Conservation (phyloP, 1,284 basidiomycete genomes). For the Stygiomarasmius scandens region DNA sequence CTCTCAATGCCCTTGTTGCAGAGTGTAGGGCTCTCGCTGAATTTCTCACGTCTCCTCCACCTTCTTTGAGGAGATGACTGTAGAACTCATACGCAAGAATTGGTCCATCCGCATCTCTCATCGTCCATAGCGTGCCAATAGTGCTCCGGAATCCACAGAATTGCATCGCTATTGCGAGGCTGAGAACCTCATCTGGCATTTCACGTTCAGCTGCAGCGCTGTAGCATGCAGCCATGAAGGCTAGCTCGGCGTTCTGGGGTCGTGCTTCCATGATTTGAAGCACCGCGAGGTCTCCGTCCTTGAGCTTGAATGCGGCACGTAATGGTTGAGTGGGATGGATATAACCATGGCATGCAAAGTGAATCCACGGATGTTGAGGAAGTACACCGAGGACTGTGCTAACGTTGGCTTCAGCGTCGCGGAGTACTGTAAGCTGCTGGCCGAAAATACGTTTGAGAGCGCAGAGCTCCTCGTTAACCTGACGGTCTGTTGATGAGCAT, state of each 20-base stretch:
- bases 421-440: neutral
- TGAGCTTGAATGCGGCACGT: constrained; percentile 27
- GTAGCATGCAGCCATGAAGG: constrained; percentile 38
- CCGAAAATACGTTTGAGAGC: neutral
- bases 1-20: neutral
- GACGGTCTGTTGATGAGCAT: too few relatives aligned
- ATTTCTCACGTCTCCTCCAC: neutral
- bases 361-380: constrained; percentile 22
- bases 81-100: constrained; percentile 12
- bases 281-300: constrained; percentile 14
- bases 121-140: constrained; percentile 34
- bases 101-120: constrained; percentile 18
- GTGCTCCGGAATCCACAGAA: constrained; percentile 34
- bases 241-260: constrained; percentile 28
- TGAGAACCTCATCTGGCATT: constrained; percentile 31
- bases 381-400: constrained; percentile 22
- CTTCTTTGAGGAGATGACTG: neutral
- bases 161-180: constrained; percentile 36
- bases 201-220: constrained; percentile 28
- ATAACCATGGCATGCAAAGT: constrained; percentile 33
- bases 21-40: neutral
- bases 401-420: constrained; percentile 17
- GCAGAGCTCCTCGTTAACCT: neutral
- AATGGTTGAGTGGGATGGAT: constrained; percentile 23
- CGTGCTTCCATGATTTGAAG: constrained; percentile 22